Conservation (phyloP, 2,329 filamentous ascomycete genomes). For the Allantophomopsis cytisporea region DNA sequence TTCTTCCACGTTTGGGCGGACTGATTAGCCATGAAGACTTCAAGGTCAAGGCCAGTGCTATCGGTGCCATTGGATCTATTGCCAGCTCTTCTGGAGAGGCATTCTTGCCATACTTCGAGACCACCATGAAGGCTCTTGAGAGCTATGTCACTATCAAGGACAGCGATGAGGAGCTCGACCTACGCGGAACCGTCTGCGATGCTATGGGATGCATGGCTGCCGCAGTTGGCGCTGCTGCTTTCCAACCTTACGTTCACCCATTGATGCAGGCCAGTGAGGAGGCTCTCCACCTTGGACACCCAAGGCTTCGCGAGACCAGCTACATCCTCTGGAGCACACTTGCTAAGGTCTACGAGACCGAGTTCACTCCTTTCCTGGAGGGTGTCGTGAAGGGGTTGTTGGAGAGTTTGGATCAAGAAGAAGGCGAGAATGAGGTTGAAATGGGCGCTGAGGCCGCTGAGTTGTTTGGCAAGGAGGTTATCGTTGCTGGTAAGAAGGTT, state of each 20-base stretch:
- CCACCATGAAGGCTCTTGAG: conserved; percentile 81
- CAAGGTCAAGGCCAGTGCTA: conserved; percentile 80
- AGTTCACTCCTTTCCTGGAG: conserved; percentile 65
- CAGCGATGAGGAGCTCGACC: conserved; percentile 76
- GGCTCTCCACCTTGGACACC: conserved; percentile 76
- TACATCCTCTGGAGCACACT: conserved; percentile 95
- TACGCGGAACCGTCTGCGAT: conserved; percentile 83
- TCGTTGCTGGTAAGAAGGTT: conserved; percentile 71
- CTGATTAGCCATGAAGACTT: conserved; percentile 76
- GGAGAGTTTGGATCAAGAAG: conserved; percentile 77
- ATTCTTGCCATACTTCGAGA: conserved; percentile 85
- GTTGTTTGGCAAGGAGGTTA: conserved; percentile 62
- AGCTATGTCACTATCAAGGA: conserved; percentile 78
- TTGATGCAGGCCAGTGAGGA: conserved; percentile 91
- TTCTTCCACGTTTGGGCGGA: conserved; percentile 73
- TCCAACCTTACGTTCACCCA: conserved; percentile 82
- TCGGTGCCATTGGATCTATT: conserved; percentile 81
- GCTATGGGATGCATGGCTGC: conserved; percentile 85
- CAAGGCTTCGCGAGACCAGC: conserved; percentile 84
- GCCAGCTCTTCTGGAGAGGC: conserved; percentile 70
- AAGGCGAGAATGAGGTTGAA: conserved; percentile 65
- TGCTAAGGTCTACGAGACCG: conserved; percentile 81
- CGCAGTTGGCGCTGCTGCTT: conserved; percentile 73
- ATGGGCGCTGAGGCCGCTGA: conserved; percentile 63
- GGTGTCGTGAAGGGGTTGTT: conserved; percentile 72